A percentile compares a stretch with the other conserved stretches of the same genome.
These are phyloP conservation scores for Petunia axillaris DNA, from an alignment of 257 asterid genomes.

Conservation along the genomic window DNA sequence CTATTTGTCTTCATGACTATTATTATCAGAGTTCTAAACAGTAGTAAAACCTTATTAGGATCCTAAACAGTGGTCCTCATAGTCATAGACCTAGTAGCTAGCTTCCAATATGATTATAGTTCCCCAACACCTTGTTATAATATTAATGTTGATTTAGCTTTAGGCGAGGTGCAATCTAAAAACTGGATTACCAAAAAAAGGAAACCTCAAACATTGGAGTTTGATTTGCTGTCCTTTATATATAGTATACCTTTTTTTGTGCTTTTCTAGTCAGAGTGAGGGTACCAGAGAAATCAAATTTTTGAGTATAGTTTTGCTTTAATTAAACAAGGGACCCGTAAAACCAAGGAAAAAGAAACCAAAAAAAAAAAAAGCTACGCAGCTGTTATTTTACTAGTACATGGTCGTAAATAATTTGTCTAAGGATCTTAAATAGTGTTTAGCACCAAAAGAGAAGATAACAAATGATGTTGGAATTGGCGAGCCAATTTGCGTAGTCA, in stretches of 20 bases:
- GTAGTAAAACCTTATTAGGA: conserved; percentile 10
- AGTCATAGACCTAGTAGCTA: neutral
- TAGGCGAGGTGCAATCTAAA: neutral
- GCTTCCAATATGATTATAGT: conserved; percentile 16
- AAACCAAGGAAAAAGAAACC: no score
- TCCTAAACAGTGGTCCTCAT: neutral
- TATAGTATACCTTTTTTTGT: neutral
- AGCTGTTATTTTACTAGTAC: no score
- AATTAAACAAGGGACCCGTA: no score
- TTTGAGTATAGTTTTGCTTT: neutral
- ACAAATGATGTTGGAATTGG: no score
- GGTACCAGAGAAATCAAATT: neutral
- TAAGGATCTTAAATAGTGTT: no score
- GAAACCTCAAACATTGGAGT: neutral
- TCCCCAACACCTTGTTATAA: neutral
- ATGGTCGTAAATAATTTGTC: no score
- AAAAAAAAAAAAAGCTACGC: no score
- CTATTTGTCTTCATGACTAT: neutral
- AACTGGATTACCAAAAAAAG: neutral
- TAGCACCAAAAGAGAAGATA: no score
- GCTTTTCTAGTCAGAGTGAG: neutral
- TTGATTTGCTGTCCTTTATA: neutral
- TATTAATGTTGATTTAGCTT: neutral
- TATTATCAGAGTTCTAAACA: neutral
- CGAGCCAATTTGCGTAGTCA: no score